A percentile compares a stretch with the other conserved stretches of the same genome.
Conservation (phyloP, 495 filamentous ascomycete genomes). For the Penicillium diatomitis region DNA sequence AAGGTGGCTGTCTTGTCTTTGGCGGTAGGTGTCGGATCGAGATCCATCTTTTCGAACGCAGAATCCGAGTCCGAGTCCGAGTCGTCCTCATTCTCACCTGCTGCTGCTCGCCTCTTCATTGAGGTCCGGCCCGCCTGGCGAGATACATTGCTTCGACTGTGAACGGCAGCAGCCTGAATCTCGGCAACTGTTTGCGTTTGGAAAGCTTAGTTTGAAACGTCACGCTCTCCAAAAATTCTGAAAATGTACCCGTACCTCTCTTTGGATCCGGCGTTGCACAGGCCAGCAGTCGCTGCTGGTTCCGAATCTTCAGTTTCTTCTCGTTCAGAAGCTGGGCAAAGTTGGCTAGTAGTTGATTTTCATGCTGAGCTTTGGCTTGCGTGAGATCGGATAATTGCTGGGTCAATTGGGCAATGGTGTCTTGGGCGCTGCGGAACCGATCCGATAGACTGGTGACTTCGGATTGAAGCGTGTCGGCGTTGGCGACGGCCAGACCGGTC, state of each 20-base stretch:
- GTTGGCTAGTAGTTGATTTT: conserved; percentile 61
- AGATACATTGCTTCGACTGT: not conserved
- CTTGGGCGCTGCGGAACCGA: conserved; percentile 34
- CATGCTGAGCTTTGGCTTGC: conserved; percentile 56
- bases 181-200: conserved; percentile 14
- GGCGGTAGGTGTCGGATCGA: conserved; percentile 28
- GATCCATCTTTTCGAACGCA: conserved; percentile 52
- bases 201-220: too few relatives aligned
- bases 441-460: conserved; percentile 39
- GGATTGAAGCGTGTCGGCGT: conserved; percentile 31
- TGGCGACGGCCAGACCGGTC: conserved; percentile 46
- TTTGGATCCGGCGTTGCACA: conserved; percentile 47
- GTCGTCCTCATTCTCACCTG: conserved; percentile 23
- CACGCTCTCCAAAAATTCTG: too few relatives aligned
- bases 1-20: too few relatives aligned
- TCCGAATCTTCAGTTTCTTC: conserved; percentile 86
- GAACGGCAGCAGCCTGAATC: conserved; percentile 13
- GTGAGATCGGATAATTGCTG: conserved; percentile 55
- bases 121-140: conserved; percentile 12
- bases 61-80: conserved; percentile 45
- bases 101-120: conserved; percentile 36
- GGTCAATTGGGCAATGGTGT: conserved; percentile 42
- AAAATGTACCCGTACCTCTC: conserved; percentile 19
- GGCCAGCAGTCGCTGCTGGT: conserved; percentile 63
- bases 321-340: conserved; percentile 67